A percentile compares a stretch with the other conserved stretches of the same genome.
phyloP scores from a whole-genome alignment of 768 basidiomycete genomes.

The Suillus brevipes region DNA sequence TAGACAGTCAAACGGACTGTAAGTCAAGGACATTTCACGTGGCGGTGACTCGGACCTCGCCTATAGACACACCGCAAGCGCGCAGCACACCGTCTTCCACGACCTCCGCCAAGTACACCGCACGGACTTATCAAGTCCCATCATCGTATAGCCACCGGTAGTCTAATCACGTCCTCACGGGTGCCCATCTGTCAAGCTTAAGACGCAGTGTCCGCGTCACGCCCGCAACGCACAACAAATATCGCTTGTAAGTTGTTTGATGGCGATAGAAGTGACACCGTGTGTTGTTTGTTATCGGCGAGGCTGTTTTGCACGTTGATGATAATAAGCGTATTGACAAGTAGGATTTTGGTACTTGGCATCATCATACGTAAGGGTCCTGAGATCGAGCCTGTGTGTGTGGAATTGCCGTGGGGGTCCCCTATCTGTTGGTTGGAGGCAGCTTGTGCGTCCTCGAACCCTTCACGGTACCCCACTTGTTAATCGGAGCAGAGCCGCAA shows the following conservation, averaged over 20 bases:
- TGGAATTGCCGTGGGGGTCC: background rate
- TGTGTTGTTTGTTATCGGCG: background rate
- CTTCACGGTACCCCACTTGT: background rate
- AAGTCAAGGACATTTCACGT: background rate
- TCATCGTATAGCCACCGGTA: background rate
- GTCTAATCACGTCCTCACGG: background rate
- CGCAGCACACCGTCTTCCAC: background rate
- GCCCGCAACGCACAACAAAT: background rate
- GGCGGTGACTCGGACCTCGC: too few species aligned
- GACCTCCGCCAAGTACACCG: background rate
- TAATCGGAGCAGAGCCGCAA: background rate
- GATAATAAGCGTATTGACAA: background rate
- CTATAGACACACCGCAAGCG: background rate
- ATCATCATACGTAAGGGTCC: background rate
- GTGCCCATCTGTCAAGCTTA: background rate
- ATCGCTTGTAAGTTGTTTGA: background rate
- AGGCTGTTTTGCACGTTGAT: background rate
- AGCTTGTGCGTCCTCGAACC: background rate
- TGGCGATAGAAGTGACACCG: background rate
- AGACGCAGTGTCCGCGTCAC: background rate
- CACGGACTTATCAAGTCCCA: background rate
- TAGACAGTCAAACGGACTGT: background rate
- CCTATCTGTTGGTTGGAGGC: background rate
- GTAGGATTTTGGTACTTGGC: too few species aligned
- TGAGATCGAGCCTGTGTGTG: background rate